A percentile compares a stretch with the other conserved stretches of the same genome.
Conservation (phyloP, 352 stramenopile species). For the Salisapilia sapeloensis region DNA sequence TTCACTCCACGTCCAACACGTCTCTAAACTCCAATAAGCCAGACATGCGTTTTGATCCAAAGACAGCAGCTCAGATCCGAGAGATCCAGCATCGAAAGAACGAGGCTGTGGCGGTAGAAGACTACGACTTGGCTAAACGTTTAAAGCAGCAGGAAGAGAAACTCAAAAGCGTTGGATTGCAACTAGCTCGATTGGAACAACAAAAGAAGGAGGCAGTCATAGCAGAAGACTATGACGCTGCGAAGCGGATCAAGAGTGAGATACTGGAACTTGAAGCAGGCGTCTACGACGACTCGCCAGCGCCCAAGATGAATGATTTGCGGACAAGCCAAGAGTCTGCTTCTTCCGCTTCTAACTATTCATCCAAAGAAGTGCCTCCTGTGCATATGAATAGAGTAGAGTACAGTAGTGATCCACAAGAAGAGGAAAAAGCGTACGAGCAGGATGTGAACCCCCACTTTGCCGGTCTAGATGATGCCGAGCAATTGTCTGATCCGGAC, state of each 20-base stretch:
- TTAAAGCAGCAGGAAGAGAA: conserved; percentile 78
- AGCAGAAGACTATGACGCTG: conserved; percentile 85
- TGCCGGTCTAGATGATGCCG: conserved; percentile 40
- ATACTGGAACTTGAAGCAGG: conserved; percentile 54
- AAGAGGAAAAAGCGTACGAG: conserved; percentile 10
- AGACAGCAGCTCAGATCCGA: conserved; percentile 76
- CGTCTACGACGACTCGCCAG: conserved; percentile 8
- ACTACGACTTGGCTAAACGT: conserved; percentile 82
- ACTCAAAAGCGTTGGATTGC: conserved; percentile 77
- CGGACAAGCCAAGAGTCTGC: not conserved
- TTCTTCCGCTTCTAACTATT: too few species aligned
- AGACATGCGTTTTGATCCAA: conserved; percentile 77
- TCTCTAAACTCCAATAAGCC: conserved; percentile 1
- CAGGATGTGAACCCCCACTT: conserved; percentile 29
- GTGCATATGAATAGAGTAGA: too few species aligned
- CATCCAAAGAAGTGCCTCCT: too few species aligned
- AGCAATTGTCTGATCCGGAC: conserved; percentile 53
- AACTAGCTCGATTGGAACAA: conserved; percentile 72
- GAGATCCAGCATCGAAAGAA: conserved; percentile 79
- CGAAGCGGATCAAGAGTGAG: conserved; percentile 82
- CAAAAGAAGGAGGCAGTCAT: conserved; percentile 81
- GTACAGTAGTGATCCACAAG: not conserved
- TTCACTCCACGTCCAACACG: conserved; percentile 7
- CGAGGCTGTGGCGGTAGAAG: conserved; percentile 70
- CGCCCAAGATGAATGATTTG: conserved; percentile 1